Conservation (phyloP, 2,329 filamentous ascomycete species). For the Dothistroma septosporum region DNA sequence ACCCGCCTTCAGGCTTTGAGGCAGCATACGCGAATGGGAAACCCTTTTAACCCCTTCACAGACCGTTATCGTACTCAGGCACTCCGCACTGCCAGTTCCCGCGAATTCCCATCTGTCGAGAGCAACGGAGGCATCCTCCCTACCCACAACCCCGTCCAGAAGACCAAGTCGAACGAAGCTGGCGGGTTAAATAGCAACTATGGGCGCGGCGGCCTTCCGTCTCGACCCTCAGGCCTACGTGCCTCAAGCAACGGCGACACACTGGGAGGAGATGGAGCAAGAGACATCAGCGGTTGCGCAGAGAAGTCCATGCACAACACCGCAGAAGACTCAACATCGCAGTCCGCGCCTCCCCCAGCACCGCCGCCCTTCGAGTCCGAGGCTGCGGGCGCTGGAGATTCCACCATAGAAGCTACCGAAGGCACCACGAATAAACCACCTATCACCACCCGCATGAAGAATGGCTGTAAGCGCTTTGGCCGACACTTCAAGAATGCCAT, state of each 20-base stretch:
- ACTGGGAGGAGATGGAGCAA: conserved; percentile 27
- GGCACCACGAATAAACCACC: conserved; percentile 39
- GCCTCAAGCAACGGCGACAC: conserved; percentile 1
- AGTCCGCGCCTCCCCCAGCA: conserved; percentile 33
- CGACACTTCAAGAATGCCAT: conserved; percentile 56
- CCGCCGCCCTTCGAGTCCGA: conserved; percentile 45
- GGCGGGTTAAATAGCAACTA: conserved; percentile 31
- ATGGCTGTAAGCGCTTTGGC: conserved; percentile 51
- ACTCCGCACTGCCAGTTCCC: conserved; percentile 37
- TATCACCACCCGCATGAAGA: conserved; percentile 48
- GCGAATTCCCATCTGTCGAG: conserved; percentile 20
- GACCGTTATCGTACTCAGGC: conserved; percentile 51
- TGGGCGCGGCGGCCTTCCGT: conserved; percentile 26
- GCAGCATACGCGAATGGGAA: conserved; percentile 48
- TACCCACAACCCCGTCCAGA: conserved; percentile 24
- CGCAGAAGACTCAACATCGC: conserved; percentile 19
- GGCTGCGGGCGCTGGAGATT: conserved; percentile 49
- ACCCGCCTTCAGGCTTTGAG: conserved; percentile 6
- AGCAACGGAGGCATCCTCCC: conserved; percentile 33
- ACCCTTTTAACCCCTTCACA: conserved; percentile 50
- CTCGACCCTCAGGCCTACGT: conserved; percentile 21
- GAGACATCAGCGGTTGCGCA: conserved; percentile 26
- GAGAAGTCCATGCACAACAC: conserved; percentile 27
- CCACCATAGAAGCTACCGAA: conserved; percentile 46
- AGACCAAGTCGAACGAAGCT: conserved; percentile 27